Evolutionary conservation across 2,329 filamentous ascomycete species (phyloP).

Genomic region (Pezicula rhizophila): DNA sequence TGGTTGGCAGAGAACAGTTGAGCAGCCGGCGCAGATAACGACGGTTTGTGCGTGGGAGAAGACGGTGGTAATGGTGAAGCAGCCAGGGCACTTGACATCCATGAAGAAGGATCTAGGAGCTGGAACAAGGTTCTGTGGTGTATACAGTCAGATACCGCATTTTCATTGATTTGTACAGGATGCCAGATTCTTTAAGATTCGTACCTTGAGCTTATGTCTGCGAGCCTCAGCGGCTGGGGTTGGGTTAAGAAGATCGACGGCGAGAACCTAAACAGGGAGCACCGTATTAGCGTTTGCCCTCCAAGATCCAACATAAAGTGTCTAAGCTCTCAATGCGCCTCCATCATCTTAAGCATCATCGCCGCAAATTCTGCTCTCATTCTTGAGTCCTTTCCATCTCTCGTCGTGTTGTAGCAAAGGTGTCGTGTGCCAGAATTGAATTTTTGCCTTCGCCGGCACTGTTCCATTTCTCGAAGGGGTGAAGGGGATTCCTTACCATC

Average conservation of each 20-base stretch:
- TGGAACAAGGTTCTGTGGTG: constrained; percentile 77
- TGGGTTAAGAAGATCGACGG: constrained; percentile 99
- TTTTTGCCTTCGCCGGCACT: constrained; percentile 9
- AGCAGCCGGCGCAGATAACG: constrained; percentile 99
- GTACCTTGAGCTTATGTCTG: constrained; percentile 99
- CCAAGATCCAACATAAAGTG: constrained; percentile 21
- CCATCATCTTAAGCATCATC: constrained; percentile 1
- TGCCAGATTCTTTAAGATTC: constrained; percentile 22
- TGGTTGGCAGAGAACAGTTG: constrained; percentile 98
- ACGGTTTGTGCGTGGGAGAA: constrained; percentile 99
- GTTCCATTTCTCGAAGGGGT: constrained; percentile 8
- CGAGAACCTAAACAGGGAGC: constrained; percentile 75
- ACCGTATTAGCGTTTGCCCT: constrained; percentile 40
- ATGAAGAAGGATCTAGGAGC: constrained; percentile 99
- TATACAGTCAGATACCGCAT: constrained; percentile 13
- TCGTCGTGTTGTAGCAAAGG: constrained; percentile 3
- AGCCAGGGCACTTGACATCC: constrained; percentile 99
- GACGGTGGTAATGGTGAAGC: constrained; percentile 99
- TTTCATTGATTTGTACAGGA: constrained; percentile 2
- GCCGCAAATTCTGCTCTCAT: neutral
- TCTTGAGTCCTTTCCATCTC: neutral
- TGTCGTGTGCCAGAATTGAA: constrained; percentile 23
- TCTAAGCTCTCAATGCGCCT: constrained; percentile 8
- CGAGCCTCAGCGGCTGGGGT: constrained; percentile 94
- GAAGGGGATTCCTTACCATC: constrained; percentile 53